These are phyloP conservation scores for Peltaster fructicola DNA, from an alignment of 2,329 filamentous ascomycete genomes.

Conservation along the genomic window DNA sequence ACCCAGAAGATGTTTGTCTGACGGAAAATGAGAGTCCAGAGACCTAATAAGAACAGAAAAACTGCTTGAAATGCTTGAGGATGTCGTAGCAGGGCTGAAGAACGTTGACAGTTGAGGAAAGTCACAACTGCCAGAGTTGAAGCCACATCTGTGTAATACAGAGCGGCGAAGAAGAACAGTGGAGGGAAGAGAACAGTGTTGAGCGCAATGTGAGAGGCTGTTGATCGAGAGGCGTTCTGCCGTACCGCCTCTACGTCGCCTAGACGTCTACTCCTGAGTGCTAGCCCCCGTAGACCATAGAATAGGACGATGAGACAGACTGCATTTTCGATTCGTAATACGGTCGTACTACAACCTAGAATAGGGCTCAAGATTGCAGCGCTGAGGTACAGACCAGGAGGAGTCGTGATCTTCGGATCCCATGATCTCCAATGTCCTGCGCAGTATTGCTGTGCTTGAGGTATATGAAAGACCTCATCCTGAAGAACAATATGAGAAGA, in stretches of 20 bases:
- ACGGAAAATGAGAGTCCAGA: constrained; percentile 55
- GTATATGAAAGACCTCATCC: constrained; percentile 81
- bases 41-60: constrained; percentile 35
- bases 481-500: constrained; percentile 22
- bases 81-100: constrained; percentile 46
- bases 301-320: constrained; percentile 16
- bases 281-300: constrained; percentile 22
- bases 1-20: constrained; percentile 98
- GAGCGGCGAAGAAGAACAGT: constrained; percentile 84
- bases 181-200: constrained; percentile 77
- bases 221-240: constrained; percentile 5
- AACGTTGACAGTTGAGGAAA: no score
- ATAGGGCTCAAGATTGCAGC: constrained; percentile 26
- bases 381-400: constrained; percentile 51
- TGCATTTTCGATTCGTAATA: constrained; percentile 2
- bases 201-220: constrained; percentile 40
- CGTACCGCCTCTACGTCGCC: constrained; percentile 4
- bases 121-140: constrained; percentile 63
- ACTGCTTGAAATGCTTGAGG: constrained; percentile 5
- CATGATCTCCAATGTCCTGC: constrained; percentile 54
- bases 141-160: constrained; percentile 89
- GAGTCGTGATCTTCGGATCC: constrained; percentile 96
- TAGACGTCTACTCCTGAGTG: constrained; percentile 11
- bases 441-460: constrained; percentile 81
- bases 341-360: constrained; percentile 7